Evolutionary conservation across 495 filamentous ascomycete species (phyloP).

Genomic region (Penicillium steckii): DNA sequence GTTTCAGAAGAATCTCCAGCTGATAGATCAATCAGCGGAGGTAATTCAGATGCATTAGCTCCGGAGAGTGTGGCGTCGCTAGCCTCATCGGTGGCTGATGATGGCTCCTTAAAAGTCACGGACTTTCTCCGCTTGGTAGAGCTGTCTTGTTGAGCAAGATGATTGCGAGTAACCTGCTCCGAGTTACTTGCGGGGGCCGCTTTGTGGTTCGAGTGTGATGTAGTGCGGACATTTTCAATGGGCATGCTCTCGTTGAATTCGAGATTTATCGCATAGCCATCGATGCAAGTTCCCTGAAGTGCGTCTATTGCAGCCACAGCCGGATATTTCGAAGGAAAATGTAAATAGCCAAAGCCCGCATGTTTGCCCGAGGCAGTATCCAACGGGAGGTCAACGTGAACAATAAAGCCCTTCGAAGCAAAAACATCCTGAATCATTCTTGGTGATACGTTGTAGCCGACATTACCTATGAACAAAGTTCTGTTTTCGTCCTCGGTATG

Average conservation of each 20-base stretch:
- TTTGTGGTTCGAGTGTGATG: background rate
- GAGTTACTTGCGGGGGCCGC: background rate
- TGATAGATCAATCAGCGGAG: constrained; percentile 19
- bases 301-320: constrained; percentile 72
- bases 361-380: constrained; percentile 74
- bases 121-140: constrained; percentile 16
- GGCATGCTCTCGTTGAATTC: constrained; percentile 65
- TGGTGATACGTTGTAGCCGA: constrained; percentile 79
- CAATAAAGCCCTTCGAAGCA: constrained; percentile 65
- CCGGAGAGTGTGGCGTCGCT: background rate
- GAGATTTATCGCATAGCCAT: constrained; percentile 80
- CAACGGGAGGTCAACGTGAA: constrained; percentile 79
- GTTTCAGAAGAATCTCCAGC: constrained; percentile 10
- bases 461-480: constrained; percentile 90
- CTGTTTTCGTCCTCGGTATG: constrained; percentile 49
- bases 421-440: constrained; percentile 73
- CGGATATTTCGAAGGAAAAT: constrained; percentile 72
- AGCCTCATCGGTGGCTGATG: background rate
- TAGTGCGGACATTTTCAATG: constrained; percentile 16
- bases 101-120: constrained; percentile 15
- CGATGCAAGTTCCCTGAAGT: constrained; percentile 73
- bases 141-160: background rate
- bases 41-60: background rate
- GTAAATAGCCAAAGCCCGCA: constrained; percentile 93
- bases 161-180: background rate